Evolutionary conservation across 1,284 basidiomycete genomes (phyloP), one percentile per base, ranked within the genome.

Genomic region (Puccinia sorghi): DNA sequence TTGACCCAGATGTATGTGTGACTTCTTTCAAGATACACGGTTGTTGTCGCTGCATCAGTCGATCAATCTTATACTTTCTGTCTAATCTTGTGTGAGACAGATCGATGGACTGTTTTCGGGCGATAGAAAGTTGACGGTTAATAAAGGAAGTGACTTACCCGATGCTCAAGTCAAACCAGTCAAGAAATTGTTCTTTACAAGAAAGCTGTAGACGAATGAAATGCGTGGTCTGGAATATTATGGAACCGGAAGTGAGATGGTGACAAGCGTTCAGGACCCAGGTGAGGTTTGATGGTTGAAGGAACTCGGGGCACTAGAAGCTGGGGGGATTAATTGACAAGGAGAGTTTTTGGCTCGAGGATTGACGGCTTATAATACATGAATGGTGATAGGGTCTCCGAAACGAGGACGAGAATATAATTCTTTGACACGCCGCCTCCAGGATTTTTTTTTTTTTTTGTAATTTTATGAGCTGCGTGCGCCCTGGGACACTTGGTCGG

Each of bases 341-440:
- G 39, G n/a, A 41, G 4, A 43, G 41, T 1, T 25, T 7, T 41
- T 22, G 20, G 7, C 37, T 20, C 27, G 66, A 52, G 46, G 27
- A 48, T 69, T 69, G 66, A 50, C 50, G 66, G 43, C 66, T 69
- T 69, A 50, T 50, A 69, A 52, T 52, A 69, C 46, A 41, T 22
- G 61, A 64, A 41, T 64, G 61, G 37, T 48, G 66, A 50, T n/a
- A 69, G 66, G 46, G 50, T 48, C 46, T 52, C 46, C 66, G 66
- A 69, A 50, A 69, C 43, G 50, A 69, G 43, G 66, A 69, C 50
- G 52, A 48, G 43, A 50, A 69, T 69, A 69, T 69, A 69, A 46
- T 69, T 52, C 46, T 69, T 52, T 69, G 66, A 69, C 66, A 69
- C 50, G 66, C 66, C 50, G 66, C 46, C n/a, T 69, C 7, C 66